phyloP scores from a whole-genome alignment of 257 asterid species.

The Marsdenia floribunda region DNA sequence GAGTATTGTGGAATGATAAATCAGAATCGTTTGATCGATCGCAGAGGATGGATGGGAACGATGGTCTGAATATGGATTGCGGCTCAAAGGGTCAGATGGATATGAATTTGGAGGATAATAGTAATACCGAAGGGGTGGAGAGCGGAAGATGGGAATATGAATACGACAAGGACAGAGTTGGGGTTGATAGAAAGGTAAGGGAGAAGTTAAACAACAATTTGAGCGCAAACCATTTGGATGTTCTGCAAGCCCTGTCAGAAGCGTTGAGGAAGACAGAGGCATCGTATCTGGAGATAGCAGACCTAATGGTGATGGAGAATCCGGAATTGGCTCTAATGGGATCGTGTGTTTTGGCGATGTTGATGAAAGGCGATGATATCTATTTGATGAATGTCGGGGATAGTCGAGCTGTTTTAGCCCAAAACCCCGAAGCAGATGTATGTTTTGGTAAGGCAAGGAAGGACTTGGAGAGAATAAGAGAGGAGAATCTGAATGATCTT shows the following conservation, averaged over 20 bases:
- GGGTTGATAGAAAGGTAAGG: constrained; percentile 36
- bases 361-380: constrained; percentile 87
- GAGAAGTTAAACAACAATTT: constrained; percentile 40
- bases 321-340: constrained; percentile 98
- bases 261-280: constrained; percentile 78
- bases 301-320: constrained; percentile 75
- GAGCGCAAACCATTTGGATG: constrained; percentile 52
- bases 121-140: background rate
- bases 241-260: constrained; percentile 73
- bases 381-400: constrained; percentile 94
- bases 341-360: constrained; percentile 88
- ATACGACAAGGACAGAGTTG: constrained; percentile 28
- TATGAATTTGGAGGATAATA: background rate
- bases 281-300: constrained; percentile 73
- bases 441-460: constrained; percentile 28
- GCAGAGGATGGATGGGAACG: background rate
- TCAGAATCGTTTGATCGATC: constrained; percentile 27
- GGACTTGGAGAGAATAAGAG: constrained; percentile 35
- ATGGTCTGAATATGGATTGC: constrained; percentile 23
- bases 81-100: constrained; percentile 11
- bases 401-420: constrained; percentile 80
- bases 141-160: constrained; percentile 1
- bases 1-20: constrained; percentile 68
- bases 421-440: constrained; percentile 36
- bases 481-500: constrained; percentile 22